phyloP scores from a whole-genome alignment of 2,329 filamentous ascomycete species.

The Bipolaris sorokiniana region DNA sequence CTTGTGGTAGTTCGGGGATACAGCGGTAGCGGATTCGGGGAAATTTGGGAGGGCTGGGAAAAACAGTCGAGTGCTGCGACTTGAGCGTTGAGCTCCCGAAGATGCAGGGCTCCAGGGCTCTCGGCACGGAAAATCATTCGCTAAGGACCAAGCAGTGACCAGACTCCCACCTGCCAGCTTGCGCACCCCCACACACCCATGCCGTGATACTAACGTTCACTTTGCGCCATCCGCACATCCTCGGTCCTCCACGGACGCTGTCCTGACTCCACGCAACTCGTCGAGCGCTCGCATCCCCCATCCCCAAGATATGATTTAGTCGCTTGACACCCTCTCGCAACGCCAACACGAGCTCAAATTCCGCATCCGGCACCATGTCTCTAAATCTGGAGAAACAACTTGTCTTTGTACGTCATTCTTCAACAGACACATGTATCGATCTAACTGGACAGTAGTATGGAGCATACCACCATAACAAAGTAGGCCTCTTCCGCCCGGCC shows the following conservation, averaged over 20 bases:
- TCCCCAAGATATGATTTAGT: constrained; percentile 39
- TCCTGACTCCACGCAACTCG: constrained; percentile 12
- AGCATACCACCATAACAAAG: constrained; percentile 78
- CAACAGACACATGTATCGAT: constrained; percentile 3
- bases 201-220: constrained; percentile 35
- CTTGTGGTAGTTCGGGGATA: constrained; percentile 18
- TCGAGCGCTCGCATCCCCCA: constrained; percentile 5
- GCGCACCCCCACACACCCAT: constrained; percentile 31
- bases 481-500: constrained; percentile 45
- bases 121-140: constrained; percentile 30
- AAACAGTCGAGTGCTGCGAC: constrained; percentile 17
- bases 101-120: constrained; percentile 9
- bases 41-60: constrained; percentile 17
- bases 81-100: constrained; percentile 10
- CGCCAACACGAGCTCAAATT: constrained; percentile 35
- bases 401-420: constrained; percentile 69
- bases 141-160: constrained; percentile 17
- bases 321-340: constrained; percentile 23
- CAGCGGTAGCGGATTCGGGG: constrained; percentile 17
- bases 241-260: constrained; percentile 24
- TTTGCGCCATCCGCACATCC: constrained; percentile 25
- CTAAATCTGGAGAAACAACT: constrained; percentile 83
- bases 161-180: constrained; percentile 28
- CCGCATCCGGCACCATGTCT: constrained; percentile 52
- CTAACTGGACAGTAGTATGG: constrained; percentile 68